phyloP scores from a whole-genome alignment of 148 eudicot species.

The Rhododendron williamsianum region DNA sequence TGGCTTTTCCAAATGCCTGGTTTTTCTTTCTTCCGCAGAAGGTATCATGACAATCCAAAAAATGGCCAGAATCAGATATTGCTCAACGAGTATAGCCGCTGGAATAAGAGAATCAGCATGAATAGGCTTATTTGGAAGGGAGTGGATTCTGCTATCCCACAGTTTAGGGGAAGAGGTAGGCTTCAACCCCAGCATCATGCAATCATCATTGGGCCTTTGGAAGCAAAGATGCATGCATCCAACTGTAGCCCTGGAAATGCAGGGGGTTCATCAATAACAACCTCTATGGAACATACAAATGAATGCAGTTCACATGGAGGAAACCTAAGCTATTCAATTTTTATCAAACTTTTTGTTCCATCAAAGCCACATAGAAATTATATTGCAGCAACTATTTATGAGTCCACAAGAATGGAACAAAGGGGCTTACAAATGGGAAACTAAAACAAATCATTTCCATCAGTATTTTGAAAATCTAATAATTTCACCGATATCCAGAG shows the following conservation, averaged over 20 bases:
- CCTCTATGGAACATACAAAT: neutral
- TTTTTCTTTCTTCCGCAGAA: slow-evolving; percentile 9
- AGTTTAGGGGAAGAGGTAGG: neutral
- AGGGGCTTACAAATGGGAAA: neutral
- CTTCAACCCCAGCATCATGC: slow-evolving; percentile 6
- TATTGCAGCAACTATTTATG: neutral
- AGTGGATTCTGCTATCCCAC: slow-evolving; percentile 9
- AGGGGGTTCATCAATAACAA: slow-evolving; percentile 12
- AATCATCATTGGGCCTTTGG: slow-evolving; percentile 38
- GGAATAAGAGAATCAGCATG: neutral
- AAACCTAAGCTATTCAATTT: neutral
- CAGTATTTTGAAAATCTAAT: neutral
- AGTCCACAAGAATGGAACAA: neutral
- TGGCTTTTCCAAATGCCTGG: neutral
- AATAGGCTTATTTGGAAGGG: slow-evolving; percentile 9
- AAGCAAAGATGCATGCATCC: slow-evolving; percentile 37
- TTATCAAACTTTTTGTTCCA: neutral
- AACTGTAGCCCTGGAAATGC: slow-evolving; percentile 43
- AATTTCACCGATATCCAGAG: neutral
- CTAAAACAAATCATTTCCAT: neutral
- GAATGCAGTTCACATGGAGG: neutral
- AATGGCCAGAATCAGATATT: neutral
- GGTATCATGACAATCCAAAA: neutral
- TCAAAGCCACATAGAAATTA: neutral
- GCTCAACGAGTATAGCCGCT: neutral